Evolutionary conservation across 345 rosid genomes (phyloP).

Genomic region (Alliaria petiolata): DNA sequence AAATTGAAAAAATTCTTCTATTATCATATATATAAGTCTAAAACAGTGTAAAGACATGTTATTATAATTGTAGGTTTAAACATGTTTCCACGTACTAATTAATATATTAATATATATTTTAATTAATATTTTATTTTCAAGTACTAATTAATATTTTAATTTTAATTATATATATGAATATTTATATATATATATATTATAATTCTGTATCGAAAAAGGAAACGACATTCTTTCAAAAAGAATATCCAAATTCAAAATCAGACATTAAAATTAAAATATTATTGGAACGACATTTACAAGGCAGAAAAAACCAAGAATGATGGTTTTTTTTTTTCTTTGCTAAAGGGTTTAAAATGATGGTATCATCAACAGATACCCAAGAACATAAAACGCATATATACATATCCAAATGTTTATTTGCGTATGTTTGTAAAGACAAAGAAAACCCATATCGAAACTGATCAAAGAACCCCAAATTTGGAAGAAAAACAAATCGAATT

Average conservation of each 20-base stretch:
- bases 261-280: background rate
- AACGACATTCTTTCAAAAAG: background rate
- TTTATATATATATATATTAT: too few species aligned
- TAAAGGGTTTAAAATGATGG: too few species aligned
- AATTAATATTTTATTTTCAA: too few species aligned
- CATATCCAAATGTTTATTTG: background rate
- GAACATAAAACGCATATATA: background rate
- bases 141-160: too few species aligned
- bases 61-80: background rate
- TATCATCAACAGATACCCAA: background rate
- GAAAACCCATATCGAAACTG: background rate
- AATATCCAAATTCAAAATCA: background rate
- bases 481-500: conserved; percentile 2
- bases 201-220: background rate
- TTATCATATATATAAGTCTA: background rate
- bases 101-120: background rate
- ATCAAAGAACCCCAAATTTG: background rate
- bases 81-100: background rate
- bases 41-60: background rate
- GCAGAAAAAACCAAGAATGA: too few species aligned
- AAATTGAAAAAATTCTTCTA: background rate
- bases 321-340: too few species aligned
- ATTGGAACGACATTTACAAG: background rate
- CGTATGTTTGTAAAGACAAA: background rate
- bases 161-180: too few species aligned